Percentiles rank a stretch among this genome's conserved stretches.
Evolutionary conservation across 192 early-diverging fungal genomes (phyloP).

Genomic region (Gigaspora rosea): DNA sequence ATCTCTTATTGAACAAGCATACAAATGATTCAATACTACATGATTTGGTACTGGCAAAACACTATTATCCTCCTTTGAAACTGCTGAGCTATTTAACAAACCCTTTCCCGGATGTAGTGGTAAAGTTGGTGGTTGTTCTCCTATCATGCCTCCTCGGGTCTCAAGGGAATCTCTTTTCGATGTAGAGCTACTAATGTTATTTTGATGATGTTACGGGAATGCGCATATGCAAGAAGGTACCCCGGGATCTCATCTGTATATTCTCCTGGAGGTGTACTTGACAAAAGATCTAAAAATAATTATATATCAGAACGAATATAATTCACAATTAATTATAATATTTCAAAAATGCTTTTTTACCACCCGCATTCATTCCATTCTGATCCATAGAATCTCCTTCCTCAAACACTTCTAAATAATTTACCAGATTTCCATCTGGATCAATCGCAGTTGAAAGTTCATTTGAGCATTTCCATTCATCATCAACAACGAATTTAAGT

Average conservation of each 20-base stretch:
- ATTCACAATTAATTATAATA: neutral
- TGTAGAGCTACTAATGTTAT: constrained; percentile 2
- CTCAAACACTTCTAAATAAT: constrained; percentile 84
- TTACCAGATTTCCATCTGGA: constrained; percentile 93
- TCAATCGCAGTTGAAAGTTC: constrained; percentile 89
- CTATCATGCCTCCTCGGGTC: constrained; percentile 29
- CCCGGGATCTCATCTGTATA: constrained; percentile 43
- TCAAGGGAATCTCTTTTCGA: constrained; percentile 28
- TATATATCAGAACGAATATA: neutral
- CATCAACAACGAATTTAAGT: constrained; percentile 98
- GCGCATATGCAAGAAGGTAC: constrained; percentile 35
- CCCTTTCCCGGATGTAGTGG: constrained; percentile 94
- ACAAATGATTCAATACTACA: constrained; percentile 93
- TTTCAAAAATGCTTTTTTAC: constrained; percentile 1
- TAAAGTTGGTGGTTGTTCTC: constrained; percentile 75
- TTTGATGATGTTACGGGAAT: neutral
- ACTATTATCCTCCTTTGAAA: constrained; percentile 76
- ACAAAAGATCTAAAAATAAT: constrained; percentile 6
- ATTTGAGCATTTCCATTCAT: constrained; percentile 96
- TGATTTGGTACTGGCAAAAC: constrained; percentile 88
- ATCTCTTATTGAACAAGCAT: constrained; percentile 93
- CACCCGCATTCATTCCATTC: constrained; percentile 20
- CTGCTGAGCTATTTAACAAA: constrained; percentile 73
- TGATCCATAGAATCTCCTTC: constrained; percentile 56
- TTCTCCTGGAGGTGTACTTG: constrained; percentile 36